Evolutionary conservation across 306 rosid genomes (phyloP).

Genomic region (Vigna reflexopilosa): DNA sequence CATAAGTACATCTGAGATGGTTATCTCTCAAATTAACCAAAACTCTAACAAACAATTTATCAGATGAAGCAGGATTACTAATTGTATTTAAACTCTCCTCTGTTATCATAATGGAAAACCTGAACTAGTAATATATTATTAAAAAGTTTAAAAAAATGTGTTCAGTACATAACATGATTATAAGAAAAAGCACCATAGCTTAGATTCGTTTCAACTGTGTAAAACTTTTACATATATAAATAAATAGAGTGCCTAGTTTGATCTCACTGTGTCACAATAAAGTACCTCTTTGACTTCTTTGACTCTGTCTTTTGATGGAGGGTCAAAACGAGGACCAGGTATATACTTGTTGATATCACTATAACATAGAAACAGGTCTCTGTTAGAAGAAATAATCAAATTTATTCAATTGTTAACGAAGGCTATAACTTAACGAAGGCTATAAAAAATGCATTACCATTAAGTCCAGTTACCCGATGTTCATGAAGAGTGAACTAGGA

Average conservation of each 20-base stretch:
- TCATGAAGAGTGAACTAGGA: conserved; percentile 27
- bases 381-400: conserved; percentile 18
- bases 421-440: neutral
- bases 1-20: neutral
- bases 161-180: neutral
- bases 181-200: neutral
- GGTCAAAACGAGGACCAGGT: conserved; percentile 87
- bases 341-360: conserved; percentile 86
- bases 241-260: conserved; percentile 12
- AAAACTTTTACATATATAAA: conserved; percentile 2
- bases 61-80: neutral
- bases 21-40: conserved; percentile 25
- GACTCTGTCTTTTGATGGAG: conserved; percentile 71
- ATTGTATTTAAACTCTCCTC: neutral
- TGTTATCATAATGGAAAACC: conserved; percentile 5
- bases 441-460: conserved; percentile 16
- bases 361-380: conserved; percentile 36
- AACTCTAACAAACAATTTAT: neutral
- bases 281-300: conserved; percentile 67
- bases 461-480: neutral
- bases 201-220: neutral
- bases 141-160: too few species aligned
- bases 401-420: neutral
- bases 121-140: neutral
- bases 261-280: conserved; percentile 36